Base-by-base conservation (phyloP, 768 basidiomycete species). In the Hortiboletus flavorubellus region DNA sequence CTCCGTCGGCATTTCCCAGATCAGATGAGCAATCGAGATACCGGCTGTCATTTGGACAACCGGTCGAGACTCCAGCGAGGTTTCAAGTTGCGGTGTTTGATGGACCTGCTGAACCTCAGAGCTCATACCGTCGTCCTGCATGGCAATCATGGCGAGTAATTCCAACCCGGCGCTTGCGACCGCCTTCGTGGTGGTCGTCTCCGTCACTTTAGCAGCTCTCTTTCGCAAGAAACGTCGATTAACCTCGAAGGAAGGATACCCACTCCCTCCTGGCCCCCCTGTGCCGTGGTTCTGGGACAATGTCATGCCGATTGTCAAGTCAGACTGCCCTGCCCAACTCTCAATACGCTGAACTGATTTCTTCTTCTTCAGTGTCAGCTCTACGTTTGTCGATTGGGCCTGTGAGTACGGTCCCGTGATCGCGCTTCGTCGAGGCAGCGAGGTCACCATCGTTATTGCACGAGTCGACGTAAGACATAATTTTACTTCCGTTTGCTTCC, bases 351-450 rank as follows among this genome's bases (percentile, higher is more conserved):
- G 9, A 38, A 23, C 15, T 47, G 1, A 62, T 21, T 23, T 8
- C 0, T 3, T 31, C 5, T 11, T 33, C 12, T 39, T 26, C 31
- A 70, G 61, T 10, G 54, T 65, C 33, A 54, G 66, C 30, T 41
- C 56, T 12, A 65, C 62, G 4, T 80, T 83, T 48, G 73, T 81
- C 38, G 73, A 79, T 49, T 82, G 81, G 78, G 80, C 79, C 2
- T 69, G 79, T 46, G 58, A 76, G 58, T 86, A 86, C 54, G 85
- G 84, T 0, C 83, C 86, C 0, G 75, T 86, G 0, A 78, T 84
- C 54, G 74, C 79, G 0, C 64, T 87, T 10, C 74, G 79, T 5
- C 78, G 78, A 61, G 85, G 85, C 4, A 46, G 35, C 8, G 35
- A 46, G 8, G 53, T 64, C 10, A 21, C 49, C 18, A 51, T 71